Evolutionary conservation across 495 filamentous ascomycete genomes (phyloP), one percentile per base, ranked within the genome.

Genomic region (Xylaria telfairii): DNA sequence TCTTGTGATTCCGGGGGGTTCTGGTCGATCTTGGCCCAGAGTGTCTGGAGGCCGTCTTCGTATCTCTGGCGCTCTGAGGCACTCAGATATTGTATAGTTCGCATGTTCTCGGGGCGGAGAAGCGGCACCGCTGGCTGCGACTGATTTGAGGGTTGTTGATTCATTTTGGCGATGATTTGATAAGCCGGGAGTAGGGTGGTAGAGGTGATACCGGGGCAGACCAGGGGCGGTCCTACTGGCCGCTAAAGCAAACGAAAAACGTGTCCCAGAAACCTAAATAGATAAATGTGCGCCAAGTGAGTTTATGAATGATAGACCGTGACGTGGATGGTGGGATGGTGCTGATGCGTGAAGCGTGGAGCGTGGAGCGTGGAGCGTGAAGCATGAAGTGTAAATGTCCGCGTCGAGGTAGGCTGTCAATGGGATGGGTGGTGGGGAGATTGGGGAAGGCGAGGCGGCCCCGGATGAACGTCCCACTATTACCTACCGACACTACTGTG

Each of bases 61-160:
- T 93, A 93, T 75, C 92, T 90, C 10, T 74, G 67, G 73, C 90
- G 92, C 65, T 92, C 89, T 15, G 90, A 85, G 4, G 90, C 85
- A 15, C 71, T 80, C 1, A 89, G 82, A 26, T 80, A 77, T 0
- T 63, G 69, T 4, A 89, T 79, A 4, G 60, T 71, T 13, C 82
- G 82, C 78, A 89, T 87, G 53, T 81, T 77, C 67, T 87, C 84
- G 0, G 86, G 84, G 37, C 80, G 79, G 37, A 77, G 73, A 21
- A 75, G 71, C 32, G 42, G 5, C 53, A 65, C 59, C 60, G 79
- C 76, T 65, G 77, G 78, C 61, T 75, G 75, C 62, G 73, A 7
- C 21, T 62, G 67, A 44, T 53, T 69, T 7, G 21, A 7, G 44
- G 64, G 65, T 64, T 64, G 72, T 68, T 73, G 76, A 34, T 82